phyloP scores from a whole-genome alignment of 495 filamentous ascomycete species.

The Xanthoparmelia taractica region DNA sequence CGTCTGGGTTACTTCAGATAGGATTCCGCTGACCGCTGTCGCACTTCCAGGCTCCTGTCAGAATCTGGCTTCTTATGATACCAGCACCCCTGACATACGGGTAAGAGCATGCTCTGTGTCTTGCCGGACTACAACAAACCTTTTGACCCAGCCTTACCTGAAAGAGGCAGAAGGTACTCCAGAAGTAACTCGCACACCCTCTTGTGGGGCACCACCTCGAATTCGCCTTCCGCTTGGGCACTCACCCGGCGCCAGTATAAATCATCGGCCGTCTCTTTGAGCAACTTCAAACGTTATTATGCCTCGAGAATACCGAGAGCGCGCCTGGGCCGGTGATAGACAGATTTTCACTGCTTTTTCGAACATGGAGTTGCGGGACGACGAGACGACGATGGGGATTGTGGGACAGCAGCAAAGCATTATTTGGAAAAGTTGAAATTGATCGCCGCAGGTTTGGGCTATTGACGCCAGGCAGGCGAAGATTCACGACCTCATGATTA shows the following conservation, averaged over 20 bases:
- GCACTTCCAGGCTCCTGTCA: conserved; percentile 53
- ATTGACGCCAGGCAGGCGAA: not conserved
- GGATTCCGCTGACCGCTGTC: conserved; percentile 24
- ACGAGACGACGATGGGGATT: not conserved
- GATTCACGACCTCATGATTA: conserved; percentile 12
- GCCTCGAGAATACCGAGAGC: not conserved
- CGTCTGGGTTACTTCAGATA: conserved; percentile 17
- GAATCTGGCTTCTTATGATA: conserved; percentile 67
- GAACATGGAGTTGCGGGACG: not conserved
- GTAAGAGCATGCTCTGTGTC: not conserved
- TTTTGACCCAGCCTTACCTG: not conserved
- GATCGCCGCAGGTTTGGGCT: not conserved
- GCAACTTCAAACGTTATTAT: not conserved
- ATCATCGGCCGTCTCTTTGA: not conserved
- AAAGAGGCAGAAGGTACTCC: not conserved
- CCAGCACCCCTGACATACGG: not conserved
- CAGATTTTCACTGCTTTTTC: not conserved
- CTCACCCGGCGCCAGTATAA: not conserved
- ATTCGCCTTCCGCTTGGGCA: not conserved
- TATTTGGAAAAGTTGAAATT: conserved; percentile 2
- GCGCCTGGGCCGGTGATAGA: not conserved
- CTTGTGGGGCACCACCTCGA: not conserved
- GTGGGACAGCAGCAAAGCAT: not conserved
- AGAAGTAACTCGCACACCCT: not conserved
- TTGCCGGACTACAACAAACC: conserved; percentile 3